Evolutionary conservation across 1,139 yeast species (phyloP), one percentile per base, ranked within the genome.

Genomic region (Pichia sp.): DNA sequence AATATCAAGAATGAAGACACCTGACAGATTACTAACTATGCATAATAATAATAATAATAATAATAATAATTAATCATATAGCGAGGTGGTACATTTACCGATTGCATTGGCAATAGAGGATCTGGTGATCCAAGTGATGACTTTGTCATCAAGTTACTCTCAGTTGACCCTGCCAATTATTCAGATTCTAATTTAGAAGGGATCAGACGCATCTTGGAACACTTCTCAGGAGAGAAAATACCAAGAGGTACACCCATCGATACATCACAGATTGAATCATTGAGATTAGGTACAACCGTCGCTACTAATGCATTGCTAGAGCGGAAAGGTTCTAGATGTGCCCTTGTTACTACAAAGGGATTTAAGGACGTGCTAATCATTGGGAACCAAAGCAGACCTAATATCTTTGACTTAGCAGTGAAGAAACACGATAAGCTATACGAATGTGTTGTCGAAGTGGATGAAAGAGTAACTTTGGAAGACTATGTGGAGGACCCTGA

Each of bases 111-210:
- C 5, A 44, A 39, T 17, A 23, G 25, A 5, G 46, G 45, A 6
- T 37, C 42, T 3, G 45, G 45, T 12, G 32, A 38, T 19, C 40
- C 45, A 22, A 28, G 34, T 11, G 45, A 67, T 37, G 78, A 74
- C 46, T 66, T 72, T 22, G 63, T 69, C 27, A 66, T 73, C 50
- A 87, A 87, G 58, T 62, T 87, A 28, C 65, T 88, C 21, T 85
- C 95, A 1, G 95, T 82, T 7, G 96, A 88, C 54, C 94, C 96
- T 1, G 64, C 69, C 30, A 87, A 87, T 60, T 87, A 88, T 55
- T 62, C 67, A 5, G 96, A 88, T 65, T 95, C 96, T 1, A 94
- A 94, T 5, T 67, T 88, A 13, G 96, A 87, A 60, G 96, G 95
- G 6, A 84, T 88, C 32, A 67, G 96, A 44, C 62, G 94, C 34